Percentiles rank a stretch among this genome's conserved stretches.
phyloP scores from a whole-genome alignment of 768 basidiomycete genomes.

The Xerocomus brunneocitrinus region DNA sequence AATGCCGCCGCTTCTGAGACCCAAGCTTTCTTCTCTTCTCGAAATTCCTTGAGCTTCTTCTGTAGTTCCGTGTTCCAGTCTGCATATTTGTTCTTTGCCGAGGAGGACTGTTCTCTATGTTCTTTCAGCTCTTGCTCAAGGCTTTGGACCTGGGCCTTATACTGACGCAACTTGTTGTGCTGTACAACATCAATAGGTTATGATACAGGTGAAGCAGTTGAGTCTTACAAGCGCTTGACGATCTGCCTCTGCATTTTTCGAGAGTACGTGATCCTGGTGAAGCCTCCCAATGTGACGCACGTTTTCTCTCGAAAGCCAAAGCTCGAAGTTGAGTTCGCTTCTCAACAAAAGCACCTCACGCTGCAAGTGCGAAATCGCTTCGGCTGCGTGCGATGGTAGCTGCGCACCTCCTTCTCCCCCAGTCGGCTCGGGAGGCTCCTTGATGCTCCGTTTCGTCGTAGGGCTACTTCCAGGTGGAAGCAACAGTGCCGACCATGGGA shows the following conservation, averaged over 20 bases:
- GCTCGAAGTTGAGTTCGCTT: slow-evolving; percentile 81
- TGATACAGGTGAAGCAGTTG: not conserved
- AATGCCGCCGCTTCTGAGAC: slow-evolving; percentile 62
- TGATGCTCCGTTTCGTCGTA: slow-evolving; percentile 17
- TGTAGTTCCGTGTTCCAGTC: slow-evolving; percentile 85
- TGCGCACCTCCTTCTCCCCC: slow-evolving; percentile 11
- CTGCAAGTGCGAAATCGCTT: slow-evolving; percentile 68
- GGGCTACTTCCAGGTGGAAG: slow-evolving; percentile 35
- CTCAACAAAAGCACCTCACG: slow-evolving; percentile 69
- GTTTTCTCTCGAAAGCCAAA: slow-evolving; percentile 79
- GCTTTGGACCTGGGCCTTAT: slow-evolving; percentile 59
- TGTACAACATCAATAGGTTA: slow-evolving; percentile 28
- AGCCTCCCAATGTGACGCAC: slow-evolving; percentile 78
- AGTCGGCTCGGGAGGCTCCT: slow-evolving; percentile 18
- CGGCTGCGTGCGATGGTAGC: slow-evolving; percentile 48
- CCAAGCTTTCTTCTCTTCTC: slow-evolving; percentile 81
- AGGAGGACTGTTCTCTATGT: slow-evolving; percentile 67
- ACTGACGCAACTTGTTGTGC: slow-evolving; percentile 82
- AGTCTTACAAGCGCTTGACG: slow-evolving; percentile 69
- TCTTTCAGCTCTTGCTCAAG: slow-evolving; percentile 69
- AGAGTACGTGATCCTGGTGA: slow-evolving; percentile 67
- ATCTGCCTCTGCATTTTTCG: slow-evolving; percentile 74
- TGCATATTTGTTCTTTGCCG: slow-evolving; percentile 70
- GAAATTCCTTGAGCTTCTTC: slow-evolving; percentile 65
- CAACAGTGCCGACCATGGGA: slow-evolving; percentile 48